phyloP scores from a whole-genome alignment of 768 basidiomycete species.

The Panus rudis region DNA sequence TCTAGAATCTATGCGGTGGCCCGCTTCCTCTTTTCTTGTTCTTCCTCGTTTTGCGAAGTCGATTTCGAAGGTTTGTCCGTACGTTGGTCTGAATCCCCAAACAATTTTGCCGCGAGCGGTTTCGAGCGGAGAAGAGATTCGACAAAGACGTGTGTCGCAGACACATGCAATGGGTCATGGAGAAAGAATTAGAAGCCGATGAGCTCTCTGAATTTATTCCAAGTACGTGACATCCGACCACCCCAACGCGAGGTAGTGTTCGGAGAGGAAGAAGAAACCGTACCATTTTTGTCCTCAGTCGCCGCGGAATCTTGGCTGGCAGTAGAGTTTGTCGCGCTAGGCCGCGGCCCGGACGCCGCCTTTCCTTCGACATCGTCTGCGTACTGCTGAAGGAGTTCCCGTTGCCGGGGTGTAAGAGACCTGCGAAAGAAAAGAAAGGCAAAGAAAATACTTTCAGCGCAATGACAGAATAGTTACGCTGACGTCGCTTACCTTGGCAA shows the following conservation, averaged over 20 bases:
- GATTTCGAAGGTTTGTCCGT: background rate
- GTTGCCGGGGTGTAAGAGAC: conserved; percentile 76
- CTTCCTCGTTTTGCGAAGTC: background rate
- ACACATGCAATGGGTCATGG: conserved; percentile 46
- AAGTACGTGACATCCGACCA: conserved; percentile 65
- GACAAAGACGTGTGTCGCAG: background rate
- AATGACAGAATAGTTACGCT: too few relatives aligned
- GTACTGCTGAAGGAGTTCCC: conserved; percentile 80
- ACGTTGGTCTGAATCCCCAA: background rate
- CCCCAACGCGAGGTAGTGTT: conserved; percentile 42
- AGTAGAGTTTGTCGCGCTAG: too few relatives aligned
- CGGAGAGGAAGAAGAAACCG: conserved; percentile 57
- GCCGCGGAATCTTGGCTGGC: conserved; percentile 20
- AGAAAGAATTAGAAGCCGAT: conserved; percentile 67
- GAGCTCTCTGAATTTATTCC: conserved; percentile 62
- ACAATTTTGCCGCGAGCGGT: too few relatives aligned
- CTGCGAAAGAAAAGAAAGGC: conserved; percentile 34
- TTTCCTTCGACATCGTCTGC: conserved; percentile 93
- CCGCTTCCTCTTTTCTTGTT: too few relatives aligned
- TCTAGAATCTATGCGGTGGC: too few relatives aligned
- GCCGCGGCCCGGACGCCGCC: too few relatives aligned
- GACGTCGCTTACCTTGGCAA: conserved; percentile 83
- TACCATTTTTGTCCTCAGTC: conserved; percentile 58
- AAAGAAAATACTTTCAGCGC: too few relatives aligned
- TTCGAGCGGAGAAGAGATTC: too few relatives aligned